Conservation (phyloP, 208 protist genomes). For the Spongospora subterranea region DNA sequence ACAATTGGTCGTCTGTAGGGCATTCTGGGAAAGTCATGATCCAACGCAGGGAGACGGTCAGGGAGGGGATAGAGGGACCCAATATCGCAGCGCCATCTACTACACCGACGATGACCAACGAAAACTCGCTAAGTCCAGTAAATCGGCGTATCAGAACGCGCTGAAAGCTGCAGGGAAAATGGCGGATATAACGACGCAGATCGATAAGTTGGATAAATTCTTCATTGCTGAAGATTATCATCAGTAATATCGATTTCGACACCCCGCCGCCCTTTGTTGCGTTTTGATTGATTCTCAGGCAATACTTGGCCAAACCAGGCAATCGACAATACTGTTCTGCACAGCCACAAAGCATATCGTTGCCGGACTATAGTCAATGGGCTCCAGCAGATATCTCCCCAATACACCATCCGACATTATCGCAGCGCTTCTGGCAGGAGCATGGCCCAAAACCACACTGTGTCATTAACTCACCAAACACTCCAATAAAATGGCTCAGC, state of each 20-base stretch:
- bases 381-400: background rate
- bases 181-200: slow-evolving; percentile 25
- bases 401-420: background rate
- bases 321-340: slow-evolving; percentile 47
- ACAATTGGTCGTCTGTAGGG: background rate
- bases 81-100: slow-evolving; percentile 53
- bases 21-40: slow-evolving; percentile 48
- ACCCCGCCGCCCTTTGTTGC: background rate
- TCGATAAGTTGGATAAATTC: slow-evolving; percentile 23
- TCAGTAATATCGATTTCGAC: background rate
- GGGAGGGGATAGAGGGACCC: slow-evolving; percentile 48
- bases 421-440: background rate
- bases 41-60: slow-evolving; percentile 50
- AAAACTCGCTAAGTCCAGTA: slow-evolving; percentile 2
- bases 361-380: background rate
- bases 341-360: background rate
- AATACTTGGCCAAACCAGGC: slow-evolving; percentile 33
- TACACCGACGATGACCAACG: slow-evolving; percentile 53
- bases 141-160: slow-evolving; percentile 24
- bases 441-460: slow-evolving; percentile 1
- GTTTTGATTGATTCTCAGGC: background rate
- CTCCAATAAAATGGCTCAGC: background rate
- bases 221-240: slow-evolving; percentile 47
- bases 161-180: background rate
- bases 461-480: background rate